Conservation (phyloP, 805 yeast species). For the Yarrowia sp. region DNA sequence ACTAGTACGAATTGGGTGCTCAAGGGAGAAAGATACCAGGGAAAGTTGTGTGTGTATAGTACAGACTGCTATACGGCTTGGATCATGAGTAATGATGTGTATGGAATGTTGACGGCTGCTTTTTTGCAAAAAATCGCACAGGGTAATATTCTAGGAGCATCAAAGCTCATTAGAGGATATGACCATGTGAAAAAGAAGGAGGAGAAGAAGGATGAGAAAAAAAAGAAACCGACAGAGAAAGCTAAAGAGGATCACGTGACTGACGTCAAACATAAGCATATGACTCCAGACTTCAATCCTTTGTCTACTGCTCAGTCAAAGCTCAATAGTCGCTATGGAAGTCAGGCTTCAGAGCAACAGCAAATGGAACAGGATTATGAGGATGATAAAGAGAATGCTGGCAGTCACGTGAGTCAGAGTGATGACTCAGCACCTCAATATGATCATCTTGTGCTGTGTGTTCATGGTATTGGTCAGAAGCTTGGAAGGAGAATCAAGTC, state of each 20-base stretch:
- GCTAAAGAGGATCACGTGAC: neutral
- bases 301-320: neutral
- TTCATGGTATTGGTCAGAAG: constrained; percentile 94
- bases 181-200: constrained; percentile 22
- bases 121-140: constrained; percentile 31
- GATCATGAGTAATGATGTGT: constrained; percentile 33
- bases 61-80: constrained; percentile 33
- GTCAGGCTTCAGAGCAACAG: constrained; percentile 28
- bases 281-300: neutral
- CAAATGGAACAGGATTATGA: constrained; percentile 37
- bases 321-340: neutral
- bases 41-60: constrained; percentile 8
- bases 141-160: constrained; percentile 39
- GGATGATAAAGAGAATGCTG: constrained; percentile 12
- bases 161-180: constrained; percentile 35
- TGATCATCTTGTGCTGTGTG: constrained; percentile 74
- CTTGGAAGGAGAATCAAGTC: constrained; percentile 75
- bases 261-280: neutral
- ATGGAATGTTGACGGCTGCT: constrained; percentile 30
- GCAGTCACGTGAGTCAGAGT: neutral
- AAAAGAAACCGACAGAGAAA: neutral
- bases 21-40: constrained; percentile 27
- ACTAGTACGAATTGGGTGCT: constrained; percentile 31
- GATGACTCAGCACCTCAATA: constrained; percentile 39
- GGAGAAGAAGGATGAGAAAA: neutral